These are phyloP conservation scores for Macrolepiota dolichaula DNA, from an alignment of 768 basidiomycete genomes.

Conservation along the genomic window DNA sequence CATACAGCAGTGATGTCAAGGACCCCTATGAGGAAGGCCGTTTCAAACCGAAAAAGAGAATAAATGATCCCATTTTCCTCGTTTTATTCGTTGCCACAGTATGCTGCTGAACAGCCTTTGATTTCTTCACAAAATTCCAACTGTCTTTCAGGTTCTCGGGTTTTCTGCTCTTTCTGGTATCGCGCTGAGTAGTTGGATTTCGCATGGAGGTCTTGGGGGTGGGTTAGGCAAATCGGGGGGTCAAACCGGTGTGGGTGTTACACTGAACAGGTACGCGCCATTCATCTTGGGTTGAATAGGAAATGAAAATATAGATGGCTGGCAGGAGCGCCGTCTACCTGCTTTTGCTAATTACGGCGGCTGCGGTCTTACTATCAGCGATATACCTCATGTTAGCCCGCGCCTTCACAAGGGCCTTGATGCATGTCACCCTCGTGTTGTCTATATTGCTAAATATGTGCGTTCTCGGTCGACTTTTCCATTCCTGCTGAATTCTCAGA, in stretches of 20 bases:
- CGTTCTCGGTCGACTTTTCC: conserved; percentile 20
- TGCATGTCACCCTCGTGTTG: conserved; percentile 71
- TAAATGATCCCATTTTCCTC: conserved; percentile 73
- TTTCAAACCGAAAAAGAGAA: conserved; percentile 62
- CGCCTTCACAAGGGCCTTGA: conserved; percentile 68
- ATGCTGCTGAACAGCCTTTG: conserved; percentile 8
- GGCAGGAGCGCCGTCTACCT: conserved; percentile 70
- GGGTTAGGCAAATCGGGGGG: conserved; percentile 62
- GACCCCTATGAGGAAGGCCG: conserved; percentile 58
- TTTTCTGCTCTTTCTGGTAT: conserved; percentile 68
- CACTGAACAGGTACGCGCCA: conserved; percentile 57
- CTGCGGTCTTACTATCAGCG: conserved; percentile 62
- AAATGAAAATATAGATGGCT: neutral
- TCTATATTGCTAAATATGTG: conserved; percentile 64
- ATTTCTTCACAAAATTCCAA: neutral
- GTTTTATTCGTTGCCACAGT: conserved; percentile 73
- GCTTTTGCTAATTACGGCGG: conserved; percentile 69
- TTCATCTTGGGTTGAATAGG: neutral
- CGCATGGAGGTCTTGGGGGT: conserved; percentile 66
- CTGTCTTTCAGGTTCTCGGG: conserved; percentile 49
- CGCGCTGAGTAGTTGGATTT: conserved; percentile 58
- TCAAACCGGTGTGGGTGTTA: conserved; percentile 53
- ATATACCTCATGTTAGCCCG: conserved; percentile 70
- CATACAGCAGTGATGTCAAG: conserved; percentile 32
- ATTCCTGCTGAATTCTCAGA: neutral